phyloP scores from a whole-genome alignment of 768 basidiomycete genomes.

The Macrolepiota dolichaula region DNA sequence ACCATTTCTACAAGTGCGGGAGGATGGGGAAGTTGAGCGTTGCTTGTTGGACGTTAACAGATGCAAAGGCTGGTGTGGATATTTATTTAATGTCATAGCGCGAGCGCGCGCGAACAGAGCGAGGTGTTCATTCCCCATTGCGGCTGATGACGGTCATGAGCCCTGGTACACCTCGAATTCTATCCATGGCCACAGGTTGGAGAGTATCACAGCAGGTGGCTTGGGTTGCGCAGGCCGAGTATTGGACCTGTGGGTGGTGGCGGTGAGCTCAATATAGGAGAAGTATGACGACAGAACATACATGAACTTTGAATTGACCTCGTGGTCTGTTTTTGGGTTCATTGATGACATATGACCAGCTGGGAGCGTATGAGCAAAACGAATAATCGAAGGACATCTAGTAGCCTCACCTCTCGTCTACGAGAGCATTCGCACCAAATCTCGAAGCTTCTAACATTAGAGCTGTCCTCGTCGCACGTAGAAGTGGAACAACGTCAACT shows the following conservation, averaged over 20 bases:
- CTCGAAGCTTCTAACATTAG: constrained; percentile 47
- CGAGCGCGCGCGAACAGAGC: background rate
- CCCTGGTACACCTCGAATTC: constrained; percentile 59
- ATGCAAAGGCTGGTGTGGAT: background rate
- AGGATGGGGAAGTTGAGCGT: background rate
- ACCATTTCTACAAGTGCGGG: background rate
- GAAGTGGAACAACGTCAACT: constrained; percentile 56
- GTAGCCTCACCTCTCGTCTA: constrained; percentile 60
- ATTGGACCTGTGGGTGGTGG: constrained; percentile 47
- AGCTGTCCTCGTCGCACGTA: constrained; percentile 50
- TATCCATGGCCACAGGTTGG: constrained; percentile 59
- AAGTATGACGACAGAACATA: constrained; percentile 26
- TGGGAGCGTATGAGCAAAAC: constrained; percentile 23
- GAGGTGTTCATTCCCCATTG: constrained; percentile 21
- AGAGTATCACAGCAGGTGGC: constrained; percentile 52
- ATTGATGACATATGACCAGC: constrained; percentile 64
- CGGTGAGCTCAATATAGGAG: background rate
- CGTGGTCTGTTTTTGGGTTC: constrained; percentile 46
- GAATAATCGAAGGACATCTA: constrained; percentile 15
- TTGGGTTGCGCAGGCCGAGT: constrained; percentile 56
- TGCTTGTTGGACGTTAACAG: too few species aligned
- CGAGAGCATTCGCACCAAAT: constrained; percentile 56
- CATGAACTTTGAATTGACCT: constrained; percentile 59
- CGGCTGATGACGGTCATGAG: constrained; percentile 70
- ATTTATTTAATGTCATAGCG: constrained; percentile 6